Percentiles rank a stretch among this genome's conserved stretches.
Conservation (phyloP, 2,329 filamentous ascomycete species). For the Dactylellina leptospora region DNA sequence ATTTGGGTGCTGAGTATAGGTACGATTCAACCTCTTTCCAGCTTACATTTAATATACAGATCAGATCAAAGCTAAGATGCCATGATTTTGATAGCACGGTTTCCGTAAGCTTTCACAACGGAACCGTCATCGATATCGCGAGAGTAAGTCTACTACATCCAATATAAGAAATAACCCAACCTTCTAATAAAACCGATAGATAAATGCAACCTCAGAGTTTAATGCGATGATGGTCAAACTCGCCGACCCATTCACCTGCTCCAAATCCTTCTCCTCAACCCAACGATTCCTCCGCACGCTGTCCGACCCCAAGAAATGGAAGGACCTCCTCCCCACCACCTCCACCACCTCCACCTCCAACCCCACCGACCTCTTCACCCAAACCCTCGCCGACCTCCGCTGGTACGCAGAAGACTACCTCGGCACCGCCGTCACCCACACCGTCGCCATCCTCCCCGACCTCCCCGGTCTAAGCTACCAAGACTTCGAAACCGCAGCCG, state of each 20-base stretch:
- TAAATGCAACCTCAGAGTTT: slow-evolving; percentile 14
- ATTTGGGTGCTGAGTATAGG: slow-evolving; percentile 24
- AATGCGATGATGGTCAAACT: slow-evolving; percentile 2
- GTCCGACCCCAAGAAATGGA: not conserved
- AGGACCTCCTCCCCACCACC: not conserved
- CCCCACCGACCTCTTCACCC: slow-evolving; percentile 1
- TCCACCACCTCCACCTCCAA: not conserved
- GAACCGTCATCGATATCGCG: slow-evolving; percentile 15
- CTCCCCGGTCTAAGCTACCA: slow-evolving; percentile 8
- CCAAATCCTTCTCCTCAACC: not conserved
- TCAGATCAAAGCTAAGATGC: not conserved
- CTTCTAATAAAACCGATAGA: not conserved
- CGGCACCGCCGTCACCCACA: not conserved
- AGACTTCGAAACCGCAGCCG: not conserved
- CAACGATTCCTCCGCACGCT: slow-evolving; percentile 1
- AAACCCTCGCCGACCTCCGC: not conserved
- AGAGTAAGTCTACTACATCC: not conserved
- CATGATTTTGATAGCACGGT: not conserved
- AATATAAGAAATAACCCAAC: no score
- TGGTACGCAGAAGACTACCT: not conserved
- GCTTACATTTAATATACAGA: not conserved
- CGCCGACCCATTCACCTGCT: not conserved
- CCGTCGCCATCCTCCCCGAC: not conserved
- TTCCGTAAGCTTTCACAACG: slow-evolving; percentile 21
- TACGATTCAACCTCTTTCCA: not conserved